phyloP scores from a whole-genome alignment of 495 filamentous ascomycete genomes.

The Entonaema liquescens region DNA sequence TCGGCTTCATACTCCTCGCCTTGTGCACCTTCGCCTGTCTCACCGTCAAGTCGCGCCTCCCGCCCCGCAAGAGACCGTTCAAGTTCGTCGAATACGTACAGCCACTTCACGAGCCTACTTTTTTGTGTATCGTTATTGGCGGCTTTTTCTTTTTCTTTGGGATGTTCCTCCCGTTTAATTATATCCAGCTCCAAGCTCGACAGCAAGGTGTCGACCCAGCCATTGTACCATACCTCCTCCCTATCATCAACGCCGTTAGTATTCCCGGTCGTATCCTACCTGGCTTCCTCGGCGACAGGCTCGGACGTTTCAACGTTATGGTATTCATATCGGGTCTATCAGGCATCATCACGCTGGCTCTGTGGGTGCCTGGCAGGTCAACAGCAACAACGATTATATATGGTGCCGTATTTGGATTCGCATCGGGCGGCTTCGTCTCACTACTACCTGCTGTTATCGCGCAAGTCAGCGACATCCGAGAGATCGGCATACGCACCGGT shows the following conservation, averaged over 20 bases:
- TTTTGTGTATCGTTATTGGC: constrained; percentile 59
- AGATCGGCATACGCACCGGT: constrained; percentile 79
- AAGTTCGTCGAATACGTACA: constrained; percentile 62
- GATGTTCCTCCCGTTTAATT: constrained; percentile 79
- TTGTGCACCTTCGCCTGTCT: constrained; percentile 69
- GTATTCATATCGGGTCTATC: constrained; percentile 67
- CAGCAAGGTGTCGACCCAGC: constrained; percentile 65
- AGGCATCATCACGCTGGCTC: constrained; percentile 69
- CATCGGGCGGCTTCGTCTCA: constrained; percentile 75
- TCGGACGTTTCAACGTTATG: constrained; percentile 80
- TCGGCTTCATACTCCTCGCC: constrained; percentile 73
- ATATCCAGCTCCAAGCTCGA: constrained; percentile 67
- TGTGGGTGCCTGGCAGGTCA: constrained; percentile 69
- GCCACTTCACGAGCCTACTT: constrained; percentile 68
- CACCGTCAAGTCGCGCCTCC: constrained; percentile 70
- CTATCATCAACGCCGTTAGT: constrained; percentile 77
- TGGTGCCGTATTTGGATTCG: constrained; percentile 74
- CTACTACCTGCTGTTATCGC: constrained; percentile 66
- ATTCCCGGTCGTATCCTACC: constrained; percentile 79
- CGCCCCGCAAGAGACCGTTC: constrained; percentile 64
- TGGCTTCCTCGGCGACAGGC: constrained; percentile 73
- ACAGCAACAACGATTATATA: constrained; percentile 73
- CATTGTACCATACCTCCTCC: constrained; percentile 71
- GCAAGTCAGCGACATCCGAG: constrained; percentile 74
- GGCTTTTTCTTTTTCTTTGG: constrained; percentile 74